Conservation (phyloP, 805 yeast species). For the Candida sanyiensis region DNA sequence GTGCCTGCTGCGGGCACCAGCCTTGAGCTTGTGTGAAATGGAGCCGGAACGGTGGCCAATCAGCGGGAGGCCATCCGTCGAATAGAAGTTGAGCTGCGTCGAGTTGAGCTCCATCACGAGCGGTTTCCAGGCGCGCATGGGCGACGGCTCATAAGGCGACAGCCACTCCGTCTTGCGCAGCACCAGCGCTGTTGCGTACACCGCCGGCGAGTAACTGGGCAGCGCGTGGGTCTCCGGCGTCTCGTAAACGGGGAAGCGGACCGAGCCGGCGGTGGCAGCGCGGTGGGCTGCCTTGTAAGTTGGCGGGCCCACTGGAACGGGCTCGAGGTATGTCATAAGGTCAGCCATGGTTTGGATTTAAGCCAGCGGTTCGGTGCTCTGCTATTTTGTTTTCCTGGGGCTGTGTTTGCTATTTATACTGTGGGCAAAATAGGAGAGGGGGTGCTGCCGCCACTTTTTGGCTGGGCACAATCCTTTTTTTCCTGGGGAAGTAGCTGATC, state of each 20-base stretch:
- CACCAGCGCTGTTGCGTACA: slow-evolving; percentile 51
- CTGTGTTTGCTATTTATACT: slow-evolving; percentile 1
- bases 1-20: slow-evolving; percentile 7
- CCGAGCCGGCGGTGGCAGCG: slow-evolving; percentile 1
- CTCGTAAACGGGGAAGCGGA: slow-evolving; percentile 33
- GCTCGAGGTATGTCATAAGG: slow-evolving; percentile 17
- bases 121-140: slow-evolving; percentile 64
- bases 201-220: slow-evolving; percentile 65
- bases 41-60: slow-evolving; percentile 26
- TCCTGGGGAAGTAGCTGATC: slow-evolving; percentile 2
- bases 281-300: slow-evolving; percentile 11
- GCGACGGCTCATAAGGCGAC: slow-evolving; percentile 69
- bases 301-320: slow-evolving; percentile 12
- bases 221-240: slow-evolving; percentile 28
- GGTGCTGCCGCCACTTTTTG: not conserved
- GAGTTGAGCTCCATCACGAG: slow-evolving; percentile 73
- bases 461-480: not conserved
- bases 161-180: slow-evolving; percentile 69
- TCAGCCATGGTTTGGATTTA: slow-evolving; percentile 6
- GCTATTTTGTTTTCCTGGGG: not conserved
- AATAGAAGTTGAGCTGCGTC: slow-evolving; percentile 74
- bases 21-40: slow-evolving; percentile 12
- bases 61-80: slow-evolving; percentile 31
- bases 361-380: not conserved
- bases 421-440: not conserved